Base-by-base conservation (phyloP, 139 green algal species). In the Chlorella sp. region DNA sequence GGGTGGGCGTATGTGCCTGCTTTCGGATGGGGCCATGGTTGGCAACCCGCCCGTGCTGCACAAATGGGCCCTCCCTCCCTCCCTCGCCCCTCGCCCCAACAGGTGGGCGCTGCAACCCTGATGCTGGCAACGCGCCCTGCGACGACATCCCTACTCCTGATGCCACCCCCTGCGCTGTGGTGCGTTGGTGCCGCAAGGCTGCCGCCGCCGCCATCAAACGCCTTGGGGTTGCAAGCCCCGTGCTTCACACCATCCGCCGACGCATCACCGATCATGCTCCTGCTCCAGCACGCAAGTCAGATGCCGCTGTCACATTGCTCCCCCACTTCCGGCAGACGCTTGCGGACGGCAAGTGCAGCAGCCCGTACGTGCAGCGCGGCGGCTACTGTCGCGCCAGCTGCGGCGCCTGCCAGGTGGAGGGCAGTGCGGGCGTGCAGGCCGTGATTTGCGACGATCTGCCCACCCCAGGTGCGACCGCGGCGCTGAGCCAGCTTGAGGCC, bases 311-410 rank as follows among this genome's bases (percentile, higher is more conserved):
- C 24, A 6, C 38, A 60, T 26, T 24, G 7, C 36, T 34, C 8
- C 20, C 20, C 20, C n/a, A 14, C 38, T 32, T 40, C 7, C 65
- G 36, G 22, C 51, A 69, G 65, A 69, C 67, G 4, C 11, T 46
- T 34, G 44, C 65, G 9, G 36, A 13, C n/a, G 80, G 34, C 44
- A 48, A 83, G 68, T 87, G 82, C 82, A 43, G 22, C 60, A 62
- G 51, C 28, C 62, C 40, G 14, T 90, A 80, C 34, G 81, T 88
- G 72, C 34, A 73, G n/a, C 34, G 43, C 48, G 81, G 81, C 24
- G 81, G 64, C 43, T 88, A 87, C 79, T 90, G 83, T 73, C 56
- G 48, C 30, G 11, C 34, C 62, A 80, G 54, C 38, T 90, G 83
- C 72, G 84, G 83, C 48, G 36, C 22, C 38, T 90, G 83, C 72